Conservation (phyloP, 169 alveolate species). For the Babesia gibsoni region DNA sequence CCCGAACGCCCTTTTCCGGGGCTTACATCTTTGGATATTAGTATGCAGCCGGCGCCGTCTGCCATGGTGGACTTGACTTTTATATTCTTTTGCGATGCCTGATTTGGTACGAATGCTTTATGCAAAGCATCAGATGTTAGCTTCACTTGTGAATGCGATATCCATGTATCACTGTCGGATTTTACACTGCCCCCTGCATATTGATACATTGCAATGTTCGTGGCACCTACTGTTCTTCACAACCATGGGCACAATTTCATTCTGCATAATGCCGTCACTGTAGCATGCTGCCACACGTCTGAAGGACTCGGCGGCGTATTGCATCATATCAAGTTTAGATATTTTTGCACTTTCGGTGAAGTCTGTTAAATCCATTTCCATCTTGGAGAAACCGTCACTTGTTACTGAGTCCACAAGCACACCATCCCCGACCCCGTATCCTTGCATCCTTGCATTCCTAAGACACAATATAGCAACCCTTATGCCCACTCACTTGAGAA, state of each 20-base stretch:
- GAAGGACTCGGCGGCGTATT: conserved; percentile 61
- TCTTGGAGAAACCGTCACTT: conserved; percentile 53
- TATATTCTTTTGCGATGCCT: neutral
- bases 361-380: conserved; percentile 38
- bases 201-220: neutral
- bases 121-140: conserved; percentile 15
- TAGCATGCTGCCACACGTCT: conserved; percentile 65
- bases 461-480: neutral
- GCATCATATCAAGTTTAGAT: conserved; percentile 62
- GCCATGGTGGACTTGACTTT: conserved; percentile 13
- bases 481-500: conserved; percentile 28
- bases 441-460: conserved; percentile 58
- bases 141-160: conserved; percentile 20
- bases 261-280: conserved; percentile 68
- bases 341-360: conserved; percentile 51
- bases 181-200: conserved; percentile 31
- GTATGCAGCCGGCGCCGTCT: conserved; percentile 30
- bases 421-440: conserved; percentile 61
- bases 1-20: conserved; percentile 20
- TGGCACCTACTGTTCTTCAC: conserved; percentile 42
- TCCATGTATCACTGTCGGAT: conserved; percentile 34
- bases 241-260: conserved; percentile 61
- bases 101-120: neutral
- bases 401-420: conserved; percentile 57
- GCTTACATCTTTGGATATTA: neutral